These are phyloP conservation scores for Tuber brumale DNA, from an alignment of 495 filamentous ascomycete genomes.

Conservation along the genomic window DNA sequence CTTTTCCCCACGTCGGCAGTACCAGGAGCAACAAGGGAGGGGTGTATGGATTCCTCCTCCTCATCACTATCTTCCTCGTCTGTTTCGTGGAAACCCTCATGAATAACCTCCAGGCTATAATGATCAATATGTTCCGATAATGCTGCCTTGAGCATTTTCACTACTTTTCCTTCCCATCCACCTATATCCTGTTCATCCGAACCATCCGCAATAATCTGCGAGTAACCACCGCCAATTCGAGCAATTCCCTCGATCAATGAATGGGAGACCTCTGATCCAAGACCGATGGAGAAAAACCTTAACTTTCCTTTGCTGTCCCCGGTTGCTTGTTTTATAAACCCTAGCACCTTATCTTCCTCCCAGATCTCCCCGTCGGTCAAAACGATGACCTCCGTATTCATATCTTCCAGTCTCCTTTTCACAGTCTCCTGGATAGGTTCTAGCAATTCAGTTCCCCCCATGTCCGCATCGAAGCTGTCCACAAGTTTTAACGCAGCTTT, in stretches of 20 bases:
- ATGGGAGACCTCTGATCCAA: slow-evolving; percentile 56
- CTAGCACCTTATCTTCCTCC: slow-evolving; percentile 46
- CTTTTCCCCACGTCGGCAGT: slow-evolving; percentile 1
- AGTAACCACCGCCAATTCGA: slow-evolving; percentile 58
- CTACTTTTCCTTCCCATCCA: slow-evolving; percentile 56
- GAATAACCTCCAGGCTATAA: slow-evolving; percentile 51
- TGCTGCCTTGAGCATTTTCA: slow-evolving; percentile 63
- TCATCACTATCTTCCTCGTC: slow-evolving; percentile 37
- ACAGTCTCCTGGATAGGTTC: slow-evolving; percentile 49
- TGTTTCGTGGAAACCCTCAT: slow-evolving; percentile 44
- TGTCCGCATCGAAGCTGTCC: slow-evolving; percentile 47
- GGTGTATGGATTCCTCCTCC: neutral
- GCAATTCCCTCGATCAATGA: slow-evolving; percentile 61
- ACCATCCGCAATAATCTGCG: slow-evolving; percentile 50
- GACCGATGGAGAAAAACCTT: slow-evolving; percentile 59
- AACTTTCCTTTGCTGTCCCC: neutral
- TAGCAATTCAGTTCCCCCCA: slow-evolving; percentile 60
- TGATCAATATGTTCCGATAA: slow-evolving; percentile 55
- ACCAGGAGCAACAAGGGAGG: neutral
- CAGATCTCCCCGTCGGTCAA: slow-evolving; percentile 66
- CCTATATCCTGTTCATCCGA: neutral
- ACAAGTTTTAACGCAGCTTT: slow-evolving; percentile 50
- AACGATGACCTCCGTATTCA: slow-evolving; percentile 55
- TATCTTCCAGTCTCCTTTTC: slow-evolving; percentile 42
- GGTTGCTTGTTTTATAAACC: slow-evolving; percentile 43